Conservation (phyloP, 495 filamentous ascomycete genomes). For the Venustampulla echinocandica region DNA sequence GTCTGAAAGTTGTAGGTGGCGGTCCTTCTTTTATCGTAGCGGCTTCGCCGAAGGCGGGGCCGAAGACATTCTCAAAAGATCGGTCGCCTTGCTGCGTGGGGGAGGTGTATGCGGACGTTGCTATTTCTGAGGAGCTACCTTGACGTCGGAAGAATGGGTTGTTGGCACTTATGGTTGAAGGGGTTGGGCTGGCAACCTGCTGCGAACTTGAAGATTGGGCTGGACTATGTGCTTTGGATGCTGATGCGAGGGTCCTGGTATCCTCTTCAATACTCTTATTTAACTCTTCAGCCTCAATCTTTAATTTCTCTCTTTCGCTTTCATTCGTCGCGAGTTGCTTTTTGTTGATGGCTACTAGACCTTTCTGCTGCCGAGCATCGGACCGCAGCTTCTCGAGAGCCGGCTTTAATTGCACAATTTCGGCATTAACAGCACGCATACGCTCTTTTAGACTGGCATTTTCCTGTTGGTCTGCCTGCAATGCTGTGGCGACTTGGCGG, state of each 20-base stretch:
- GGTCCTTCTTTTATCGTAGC: constrained; percentile 32
- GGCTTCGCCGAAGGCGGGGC: constrained; percentile 50
- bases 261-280: constrained; percentile 53
- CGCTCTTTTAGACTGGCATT: constrained; percentile 79
- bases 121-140: constrained; percentile 55
- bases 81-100: constrained; percentile 48
- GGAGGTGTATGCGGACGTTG: constrained; percentile 41
- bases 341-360: constrained; percentile 92
- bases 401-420: constrained; percentile 74
- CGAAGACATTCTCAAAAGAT: constrained; percentile 86
- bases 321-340: constrained; percentile 90
- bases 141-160: constrained; percentile 86
- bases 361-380: constrained; percentile 88
- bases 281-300: constrained; percentile 63
- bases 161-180: constrained; percentile 66
- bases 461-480: constrained; percentile 83
- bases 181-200: constrained; percentile 54
- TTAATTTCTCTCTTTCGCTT: constrained; percentile 74
- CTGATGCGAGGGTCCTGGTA: constrained; percentile 26
- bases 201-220: constrained; percentile 30
- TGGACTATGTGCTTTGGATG: constrained; percentile 29
- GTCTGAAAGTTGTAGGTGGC: constrained; percentile 58
- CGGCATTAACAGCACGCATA: constrained; percentile 71
- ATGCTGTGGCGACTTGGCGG: constrained; percentile 58
- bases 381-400: constrained; percentile 83